These are phyloP conservation scores for Dichotomopilus funicola DNA, from an alignment of 2,329 filamentous ascomycete species.

Conservation along the genomic window DNA sequence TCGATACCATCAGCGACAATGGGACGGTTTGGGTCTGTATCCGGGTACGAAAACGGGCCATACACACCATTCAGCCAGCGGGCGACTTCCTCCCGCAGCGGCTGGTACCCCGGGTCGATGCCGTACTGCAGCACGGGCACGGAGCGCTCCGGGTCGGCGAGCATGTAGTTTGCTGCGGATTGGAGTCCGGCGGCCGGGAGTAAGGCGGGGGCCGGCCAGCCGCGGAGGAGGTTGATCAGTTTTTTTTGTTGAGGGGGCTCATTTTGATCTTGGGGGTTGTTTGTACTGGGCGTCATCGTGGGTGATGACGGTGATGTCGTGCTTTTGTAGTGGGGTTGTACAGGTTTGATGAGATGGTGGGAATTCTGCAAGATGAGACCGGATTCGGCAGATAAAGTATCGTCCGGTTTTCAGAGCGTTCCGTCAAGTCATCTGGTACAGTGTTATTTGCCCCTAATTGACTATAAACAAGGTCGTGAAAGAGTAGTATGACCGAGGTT, in stretches of 20 bases:
- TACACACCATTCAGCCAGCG: slow-evolving; percentile 65
- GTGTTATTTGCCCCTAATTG: too few species aligned
- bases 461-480: too few species aligned
- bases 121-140: slow-evolving; percentile 69
- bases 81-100: slow-evolving; percentile 62
- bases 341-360: too few species aligned
- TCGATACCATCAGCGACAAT: neutral
- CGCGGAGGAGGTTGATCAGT: slow-evolving; percentile 58
- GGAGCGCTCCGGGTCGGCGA: slow-evolving; percentile 53
- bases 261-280: too few species aligned
- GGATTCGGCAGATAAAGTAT: too few species aligned
- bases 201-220: slow-evolving; percentile 59
- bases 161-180: slow-evolving; percentile 51
- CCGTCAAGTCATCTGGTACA: too few species aligned
- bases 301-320: too few species aligned
- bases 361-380: too few species aligned
- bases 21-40: neutral
- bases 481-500: too few species aligned
- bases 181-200: slow-evolving; percentile 60
- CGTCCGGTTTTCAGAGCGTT: too few species aligned
- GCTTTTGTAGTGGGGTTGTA: too few species aligned
- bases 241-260: slow-evolving; percentile 17
- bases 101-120: slow-evolving; percentile 65
- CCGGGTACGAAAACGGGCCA: slow-evolving; percentile 11
- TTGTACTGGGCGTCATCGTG: neutral